Evolutionary conservation across 1,139 yeast species (phyloP).

Genomic region (Taphrina betulina): DNA sequence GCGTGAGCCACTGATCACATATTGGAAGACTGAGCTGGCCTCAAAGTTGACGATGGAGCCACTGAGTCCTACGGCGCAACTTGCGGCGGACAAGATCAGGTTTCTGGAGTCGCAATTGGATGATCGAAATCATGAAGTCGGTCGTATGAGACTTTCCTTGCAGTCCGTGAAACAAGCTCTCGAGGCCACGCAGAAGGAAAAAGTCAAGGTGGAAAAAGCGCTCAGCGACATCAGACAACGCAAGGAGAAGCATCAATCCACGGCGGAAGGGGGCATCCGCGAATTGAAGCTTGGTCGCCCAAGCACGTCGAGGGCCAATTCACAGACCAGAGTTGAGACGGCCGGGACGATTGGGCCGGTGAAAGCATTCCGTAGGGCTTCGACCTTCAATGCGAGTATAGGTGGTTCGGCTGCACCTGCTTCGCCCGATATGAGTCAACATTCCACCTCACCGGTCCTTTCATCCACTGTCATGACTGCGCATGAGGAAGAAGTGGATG

Average conservation of each 20-base stretch:
- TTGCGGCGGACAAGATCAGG: constrained; percentile 35
- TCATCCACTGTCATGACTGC: constrained; percentile 3
- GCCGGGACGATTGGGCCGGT: not conserved
- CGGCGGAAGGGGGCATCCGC: constrained; percentile 36
- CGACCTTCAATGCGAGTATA: not conserved
- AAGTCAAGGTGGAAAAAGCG: constrained; percentile 34
- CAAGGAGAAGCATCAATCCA: constrained; percentile 12
- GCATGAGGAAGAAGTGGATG: constrained; percentile 31
- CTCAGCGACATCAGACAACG: constrained; percentile 36
- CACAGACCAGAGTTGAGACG: constrained; percentile 11
- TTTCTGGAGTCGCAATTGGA: constrained; percentile 36
- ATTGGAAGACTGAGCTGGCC: constrained; percentile 13
- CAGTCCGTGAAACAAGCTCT: constrained; percentile 34
- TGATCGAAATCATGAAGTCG: constrained; percentile 36
- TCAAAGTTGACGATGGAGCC: constrained; percentile 31
- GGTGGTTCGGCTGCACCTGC: constrained; percentile 4
- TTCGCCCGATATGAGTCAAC: no score
- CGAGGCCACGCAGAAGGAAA: constrained; percentile 36
- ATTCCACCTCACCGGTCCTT: not conserved
- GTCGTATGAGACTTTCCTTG: constrained; percentile 35
- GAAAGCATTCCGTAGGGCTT: constrained; percentile 17
- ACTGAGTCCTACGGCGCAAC: constrained; percentile 18
- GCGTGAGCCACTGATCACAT: constrained; percentile 26
- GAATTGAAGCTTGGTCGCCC: constrained; percentile 38
- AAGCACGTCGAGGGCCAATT: constrained; percentile 27